Conservation (phyloP, 108 stramenopile genomes). For the Halocafeteria seosinensis region DNA sequence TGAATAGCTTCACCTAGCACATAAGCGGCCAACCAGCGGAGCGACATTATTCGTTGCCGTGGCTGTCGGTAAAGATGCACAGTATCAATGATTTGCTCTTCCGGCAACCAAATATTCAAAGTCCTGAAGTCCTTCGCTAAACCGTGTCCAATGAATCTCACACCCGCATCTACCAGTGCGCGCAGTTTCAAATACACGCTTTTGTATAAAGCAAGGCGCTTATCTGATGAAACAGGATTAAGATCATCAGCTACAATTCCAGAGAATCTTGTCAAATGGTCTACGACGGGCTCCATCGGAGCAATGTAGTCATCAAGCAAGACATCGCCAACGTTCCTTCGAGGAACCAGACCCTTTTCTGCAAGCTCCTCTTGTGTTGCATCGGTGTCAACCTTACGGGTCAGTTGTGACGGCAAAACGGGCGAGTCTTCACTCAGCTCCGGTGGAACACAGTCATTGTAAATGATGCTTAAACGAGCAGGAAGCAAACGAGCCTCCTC, state of each 20-base stretch:
- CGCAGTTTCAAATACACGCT: slow-evolving; percentile 73
- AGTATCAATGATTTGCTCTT: slow-evolving; percentile 76
- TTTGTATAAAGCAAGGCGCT: slow-evolving; percentile 58
- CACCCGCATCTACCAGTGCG: slow-evolving; percentile 60
- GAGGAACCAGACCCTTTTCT: too few relatives aligned
- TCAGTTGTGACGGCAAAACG: too few relatives aligned
- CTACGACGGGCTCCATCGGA: slow-evolving; percentile 68
- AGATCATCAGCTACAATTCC: slow-evolving; percentile 65
- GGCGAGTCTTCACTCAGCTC: too few relatives aligned
- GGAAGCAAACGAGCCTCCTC: too few relatives aligned
- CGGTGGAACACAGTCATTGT: too few relatives aligned
- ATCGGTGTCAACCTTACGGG: too few relatives aligned
- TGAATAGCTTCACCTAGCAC: slow-evolving; percentile 71
- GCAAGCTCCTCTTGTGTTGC: too few relatives aligned
- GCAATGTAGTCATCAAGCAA: slow-evolving; percentile 77
- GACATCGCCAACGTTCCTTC: slow-evolving; percentile 35
- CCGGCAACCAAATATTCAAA: slow-evolving; percentile 64
- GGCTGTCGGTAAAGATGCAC: slow-evolving; percentile 64
- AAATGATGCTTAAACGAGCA: too few relatives aligned
- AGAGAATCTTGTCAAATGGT: slow-evolving; percentile 78
- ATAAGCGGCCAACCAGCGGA: slow-evolving; percentile 69
- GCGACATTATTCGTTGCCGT: slow-evolving; percentile 60
- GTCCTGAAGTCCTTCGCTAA: slow-evolving; percentile 60
- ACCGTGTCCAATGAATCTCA: slow-evolving; percentile 69
- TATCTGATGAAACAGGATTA: slow-evolving; percentile 54